phyloP scores from a whole-genome alignment of 148 eudicot species.

The Selenicereus undatus region DNA sequence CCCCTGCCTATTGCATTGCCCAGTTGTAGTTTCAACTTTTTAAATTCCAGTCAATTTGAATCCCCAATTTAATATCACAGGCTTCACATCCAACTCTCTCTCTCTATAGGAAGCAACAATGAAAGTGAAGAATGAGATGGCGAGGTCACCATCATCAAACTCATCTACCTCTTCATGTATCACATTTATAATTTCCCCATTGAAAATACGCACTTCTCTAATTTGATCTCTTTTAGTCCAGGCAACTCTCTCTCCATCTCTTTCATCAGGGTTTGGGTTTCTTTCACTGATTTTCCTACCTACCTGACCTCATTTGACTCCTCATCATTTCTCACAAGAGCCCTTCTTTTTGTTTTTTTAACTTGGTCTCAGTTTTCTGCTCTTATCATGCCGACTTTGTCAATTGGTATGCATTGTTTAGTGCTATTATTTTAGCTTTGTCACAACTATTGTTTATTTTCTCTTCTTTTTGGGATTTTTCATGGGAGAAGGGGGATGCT shows the following conservation, averaged over 20 bases:
- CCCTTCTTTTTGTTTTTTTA: neutral
- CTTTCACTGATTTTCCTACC: neutral
- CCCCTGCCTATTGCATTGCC: neutral
- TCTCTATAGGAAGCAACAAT: neutral
- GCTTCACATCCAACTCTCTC: neutral
- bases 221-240: neutral
- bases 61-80: neutral
- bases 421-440: neutral
- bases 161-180: neutral
- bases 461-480: neutral
- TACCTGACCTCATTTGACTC: constrained; percentile 2
- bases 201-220: no score
- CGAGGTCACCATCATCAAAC: neutral
- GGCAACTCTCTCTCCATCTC: neutral
- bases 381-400: neutral
- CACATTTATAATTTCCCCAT: neutral
- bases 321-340: neutral
- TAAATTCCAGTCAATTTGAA: neutral
- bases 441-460: neutral
- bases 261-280: neutral
- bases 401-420: neutral
- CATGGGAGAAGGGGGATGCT: neutral
- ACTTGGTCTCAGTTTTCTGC: neutral
- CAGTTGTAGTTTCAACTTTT: no score
- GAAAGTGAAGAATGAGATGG: neutral